Evolutionary conservation across 768 basidiomycete genomes (phyloP), one percentile per base, ranked within the genome.

Genomic region (Cystofilobasidium macerans): DNA sequence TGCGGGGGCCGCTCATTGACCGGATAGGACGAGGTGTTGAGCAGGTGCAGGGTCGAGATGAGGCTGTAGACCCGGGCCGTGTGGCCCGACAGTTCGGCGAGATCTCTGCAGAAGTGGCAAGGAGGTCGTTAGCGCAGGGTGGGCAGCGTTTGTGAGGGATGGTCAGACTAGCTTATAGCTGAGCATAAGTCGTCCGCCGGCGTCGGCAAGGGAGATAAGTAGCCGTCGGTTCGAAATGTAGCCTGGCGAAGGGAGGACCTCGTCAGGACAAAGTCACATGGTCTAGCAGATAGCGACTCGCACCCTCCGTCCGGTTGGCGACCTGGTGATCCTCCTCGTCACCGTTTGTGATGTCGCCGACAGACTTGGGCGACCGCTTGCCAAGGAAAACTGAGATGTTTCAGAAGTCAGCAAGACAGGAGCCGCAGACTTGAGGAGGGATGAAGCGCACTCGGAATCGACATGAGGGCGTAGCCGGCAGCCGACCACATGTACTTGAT

Each of bases 151-250:
- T 22, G n/a, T n/a, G n/a, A 18, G 93, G 91, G 0, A 18, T 16
- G 90, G 90, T 73, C 91, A 59, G 4, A 24, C 12, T 26, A 36
- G 40, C 58, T 62, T 62, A 51, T 54, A 51, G 40, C 51, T 56
- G 40, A 67, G 93, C 93, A 98, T 97, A 54, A 97, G 78, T 38
- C 94, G 82, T 0, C 92, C 91, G 20, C 94, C 94, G 0, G 93
- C 94, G 71, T 98, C 94, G 1, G 94, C 92, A n/a, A 98, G 83
- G 1, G 92, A 92, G 36, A 97, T 81, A 2, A 98, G 81, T 0
- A 97, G 81, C 14, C 94, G 82, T 22, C 94, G 83, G 68, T 92
- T 94, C 33, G 92, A 93, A 58, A 98, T 91, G 75, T 98, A 98
- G 9, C 86, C 85, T 86, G 62, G 4, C 22, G 42, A 5, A 26